Evolutionary conservation across 208 protist species (phyloP).

Genomic region (Phytomonas sp.): DNA sequence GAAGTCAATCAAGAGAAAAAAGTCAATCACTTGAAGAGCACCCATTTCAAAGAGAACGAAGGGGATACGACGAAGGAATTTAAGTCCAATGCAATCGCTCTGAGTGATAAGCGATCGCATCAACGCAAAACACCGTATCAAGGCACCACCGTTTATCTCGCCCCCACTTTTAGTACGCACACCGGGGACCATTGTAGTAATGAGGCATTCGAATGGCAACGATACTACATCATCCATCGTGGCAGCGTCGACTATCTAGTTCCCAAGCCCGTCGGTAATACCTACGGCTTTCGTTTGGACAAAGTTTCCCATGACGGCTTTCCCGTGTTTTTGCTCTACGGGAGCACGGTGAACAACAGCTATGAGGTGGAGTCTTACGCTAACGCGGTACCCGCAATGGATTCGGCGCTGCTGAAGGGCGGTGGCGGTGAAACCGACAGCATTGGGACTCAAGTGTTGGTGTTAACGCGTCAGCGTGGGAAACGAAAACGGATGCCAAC

Average conservation of each 20-base stretch:
- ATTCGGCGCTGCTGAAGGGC: constrained; percentile 39
- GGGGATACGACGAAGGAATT: constrained; percentile 1
- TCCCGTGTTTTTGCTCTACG: constrained; percentile 68
- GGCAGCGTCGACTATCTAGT: constrained; percentile 59
- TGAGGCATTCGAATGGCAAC: constrained; percentile 56
- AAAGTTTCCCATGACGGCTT: constrained; percentile 51
- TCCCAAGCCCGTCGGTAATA: constrained; percentile 29
- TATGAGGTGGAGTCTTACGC: constrained; percentile 20
- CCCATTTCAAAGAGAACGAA: background rate
- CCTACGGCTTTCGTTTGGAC: constrained; percentile 62
- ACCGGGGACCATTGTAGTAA: constrained; percentile 31
- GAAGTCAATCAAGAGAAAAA: background rate
- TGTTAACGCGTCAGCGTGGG: constrained; percentile 30
- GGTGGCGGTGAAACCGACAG: constrained; percentile 19
- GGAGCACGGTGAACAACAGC: constrained; percentile 22
- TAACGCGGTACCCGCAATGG: constrained; percentile 30
- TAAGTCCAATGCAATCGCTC: background rate
- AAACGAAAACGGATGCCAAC: background rate
- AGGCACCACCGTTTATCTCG: constrained; percentile 31
- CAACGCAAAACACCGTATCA: constrained; percentile 23
- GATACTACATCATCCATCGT: constrained; percentile 55
- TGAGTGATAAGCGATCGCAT: constrained; percentile 13
- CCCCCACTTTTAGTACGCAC: constrained; percentile 15
- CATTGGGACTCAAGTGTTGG: constrained; percentile 18
- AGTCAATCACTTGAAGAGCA: background rate